A percentile compares a stretch with the other conserved stretches of the same genome.
Conservation (phyloP, 2,329 filamentous ascomycete species). For the Aspergillus versicolor region DNA sequence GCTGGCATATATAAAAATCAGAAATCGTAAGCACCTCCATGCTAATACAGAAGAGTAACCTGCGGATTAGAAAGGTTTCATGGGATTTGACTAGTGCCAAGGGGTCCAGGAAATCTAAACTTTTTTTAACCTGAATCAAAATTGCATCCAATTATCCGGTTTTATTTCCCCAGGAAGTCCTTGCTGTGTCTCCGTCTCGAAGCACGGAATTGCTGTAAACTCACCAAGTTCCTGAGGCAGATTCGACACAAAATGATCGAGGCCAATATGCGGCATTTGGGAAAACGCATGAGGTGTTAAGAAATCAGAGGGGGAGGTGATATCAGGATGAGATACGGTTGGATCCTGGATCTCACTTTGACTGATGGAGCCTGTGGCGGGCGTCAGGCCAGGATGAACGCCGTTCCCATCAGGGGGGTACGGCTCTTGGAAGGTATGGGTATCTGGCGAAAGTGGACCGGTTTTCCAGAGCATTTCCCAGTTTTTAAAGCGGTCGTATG, state of each 20-base stretch:
- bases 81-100: too few species aligned
- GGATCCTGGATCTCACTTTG: conserved; percentile 20
- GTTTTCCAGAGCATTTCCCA: conserved; percentile 53
- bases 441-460: conserved; percentile 36
- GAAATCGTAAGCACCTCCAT: neutral
- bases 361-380: conserved; percentile 20
- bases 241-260: conserved; percentile 42
- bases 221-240: conserved; percentile 42
- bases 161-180: conserved; percentile 25
- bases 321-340: conserved; percentile 21
- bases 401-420: conserved; percentile 8
- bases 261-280: conserved; percentile 35
- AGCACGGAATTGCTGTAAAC: conserved; percentile 42
- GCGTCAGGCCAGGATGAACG: conserved; percentile 21
- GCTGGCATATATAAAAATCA: conserved; percentile 1
- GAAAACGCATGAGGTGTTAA: conserved; percentile 29
- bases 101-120: neutral
- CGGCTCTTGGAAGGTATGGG: conserved; percentile 27
- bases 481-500: conserved; percentile 53
- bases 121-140: conserved; percentile 20
- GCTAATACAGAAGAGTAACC: neutral
- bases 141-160: conserved; percentile 36
- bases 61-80: too few species aligned
- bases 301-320: conserved; percentile 28
- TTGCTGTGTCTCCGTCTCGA: conserved; percentile 34